Base-by-base conservation (phyloP, 1,139 yeast species). In the Chernovozyma aurita region DNA sequence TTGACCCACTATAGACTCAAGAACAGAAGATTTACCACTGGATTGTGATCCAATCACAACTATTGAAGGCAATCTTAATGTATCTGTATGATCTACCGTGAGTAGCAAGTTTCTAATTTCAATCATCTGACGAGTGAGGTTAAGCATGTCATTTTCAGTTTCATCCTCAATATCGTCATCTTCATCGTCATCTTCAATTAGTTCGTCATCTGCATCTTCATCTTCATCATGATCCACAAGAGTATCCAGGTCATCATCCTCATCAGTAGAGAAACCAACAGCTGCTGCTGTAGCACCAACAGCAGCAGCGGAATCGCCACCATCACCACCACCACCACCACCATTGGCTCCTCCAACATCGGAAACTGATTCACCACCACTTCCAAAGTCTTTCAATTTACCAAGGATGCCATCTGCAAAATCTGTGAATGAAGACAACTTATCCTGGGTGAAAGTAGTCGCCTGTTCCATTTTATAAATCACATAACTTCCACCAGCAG, bases 11-110 rank as follows among this genome's bases (percentile, higher is more conserved):
- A 90, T 84, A 13, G 95, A 78, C 55, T 90, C 97, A 41, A 90
- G 70, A 1, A 90, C 97, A 0, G 97, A 88, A 0, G 96, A 85
- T 58, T 90, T 90, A 36, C 99, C 99, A 35, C 96, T 86, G 9
- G 96, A 85, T 63, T 94, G 98, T 1, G 98, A 92, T 0, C 99
- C 98, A 46, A 94, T 78, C 1, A 94, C 98, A 14, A 94, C 98
- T 48, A 94, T 94, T 0, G 96, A 85, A 2, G 98, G 98, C 29
- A 94, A 66, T 45, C 82, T 85, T 32, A 92, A 67, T 11, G 86
- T 76, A 29, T 87, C 90, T 4, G 83, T 67, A 42, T 84, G 82
- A 52, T 88, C 95, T 15, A 94, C 78, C 42, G 77, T 79, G 40
- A 85, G 76, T 37, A 94, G 66, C 32, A 92, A 74, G 36, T 81